Evolutionary conservation across 78 protist genomes (phyloP).

Genomic region (Protostelium mycophagum): DNA sequence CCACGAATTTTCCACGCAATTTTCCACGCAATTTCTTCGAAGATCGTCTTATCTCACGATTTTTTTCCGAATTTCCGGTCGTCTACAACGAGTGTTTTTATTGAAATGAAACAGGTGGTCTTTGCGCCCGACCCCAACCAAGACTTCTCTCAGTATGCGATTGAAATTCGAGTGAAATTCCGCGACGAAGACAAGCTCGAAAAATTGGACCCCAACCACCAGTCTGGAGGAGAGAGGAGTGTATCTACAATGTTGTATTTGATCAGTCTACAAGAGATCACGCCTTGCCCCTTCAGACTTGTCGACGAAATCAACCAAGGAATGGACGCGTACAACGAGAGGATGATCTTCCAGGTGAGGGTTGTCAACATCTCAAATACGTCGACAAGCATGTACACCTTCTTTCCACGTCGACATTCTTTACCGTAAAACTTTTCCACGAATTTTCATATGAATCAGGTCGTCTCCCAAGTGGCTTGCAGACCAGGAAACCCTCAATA

Average conservation of each 20-base stretch:
- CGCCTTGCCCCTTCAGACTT: conserved; percentile 82
- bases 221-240: conserved; percentile 88
- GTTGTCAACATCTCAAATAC: conserved; percentile 6
- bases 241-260: conserved; percentile 88
- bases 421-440: background rate
- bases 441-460: background rate
- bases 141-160: conserved; percentile 43
- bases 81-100: too few relatives aligned
- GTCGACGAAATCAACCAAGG: conserved; percentile 95
- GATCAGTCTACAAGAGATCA: conserved; percentile 74
- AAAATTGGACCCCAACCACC: conserved; percentile 43
- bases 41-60: conserved; percentile 21
- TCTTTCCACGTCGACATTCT: background rate
- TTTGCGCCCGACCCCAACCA: conserved; percentile 24
- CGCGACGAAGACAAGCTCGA: conserved; percentile 43
- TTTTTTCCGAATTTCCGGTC: too few relatives aligned
- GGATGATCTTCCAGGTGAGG: conserved; percentile 66
- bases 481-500: conserved; percentile 72
- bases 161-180: conserved; percentile 75
- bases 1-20: background rate
- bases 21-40: too few relatives aligned
- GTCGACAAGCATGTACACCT: background rate
- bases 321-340: conserved; percentile 87
- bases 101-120: background rate
- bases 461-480: background rate